These are phyloP conservation scores for Pichia paraexigua DNA, from an alignment of 805 yeast species.

Conservation along the genomic window DNA sequence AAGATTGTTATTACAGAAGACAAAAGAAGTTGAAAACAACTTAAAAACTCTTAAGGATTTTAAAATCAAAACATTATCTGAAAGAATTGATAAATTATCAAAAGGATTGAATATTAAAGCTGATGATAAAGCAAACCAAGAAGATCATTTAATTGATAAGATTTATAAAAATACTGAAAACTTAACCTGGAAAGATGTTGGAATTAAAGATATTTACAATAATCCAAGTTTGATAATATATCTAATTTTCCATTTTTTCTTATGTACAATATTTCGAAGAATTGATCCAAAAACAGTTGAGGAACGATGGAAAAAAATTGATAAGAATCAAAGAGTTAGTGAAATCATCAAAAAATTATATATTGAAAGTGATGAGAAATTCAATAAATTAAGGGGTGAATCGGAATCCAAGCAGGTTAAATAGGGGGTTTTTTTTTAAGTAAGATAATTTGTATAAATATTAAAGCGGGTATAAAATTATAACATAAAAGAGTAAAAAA, in stretches of 20 bases:
- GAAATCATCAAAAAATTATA: slow-evolving; percentile 17
- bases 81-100: slow-evolving; percentile 9
- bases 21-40: slow-evolving; percentile 61
- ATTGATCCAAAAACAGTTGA: slow-evolving; percentile 19
- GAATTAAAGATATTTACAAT: not conserved
- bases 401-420: not conserved
- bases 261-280: slow-evolving; percentile 10
- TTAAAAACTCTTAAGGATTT: slow-evolving; percentile 28
- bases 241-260: slow-evolving; percentile 16
- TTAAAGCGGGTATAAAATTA: not conserved
- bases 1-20: slow-evolving; percentile 47
- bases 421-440: not conserved
- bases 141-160: not conserved
- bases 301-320: slow-evolving; percentile 24
- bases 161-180: slow-evolving; percentile 6
- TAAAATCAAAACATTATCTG: slow-evolving; percentile 27
- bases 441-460: not conserved
- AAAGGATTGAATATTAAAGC: not conserved
- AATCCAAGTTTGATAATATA: slow-evolving; percentile 20
- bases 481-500: not conserved
- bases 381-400: not conserved
- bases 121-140: not conserved
- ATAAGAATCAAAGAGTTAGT: slow-evolving; percentile 20
- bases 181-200: slow-evolving; percentile 7
- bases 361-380: slow-evolving; percentile 12